phyloP scores from a whole-genome alignment of 352 stramenopile genomes.

The Globisporangium apiculatum region DNA sequence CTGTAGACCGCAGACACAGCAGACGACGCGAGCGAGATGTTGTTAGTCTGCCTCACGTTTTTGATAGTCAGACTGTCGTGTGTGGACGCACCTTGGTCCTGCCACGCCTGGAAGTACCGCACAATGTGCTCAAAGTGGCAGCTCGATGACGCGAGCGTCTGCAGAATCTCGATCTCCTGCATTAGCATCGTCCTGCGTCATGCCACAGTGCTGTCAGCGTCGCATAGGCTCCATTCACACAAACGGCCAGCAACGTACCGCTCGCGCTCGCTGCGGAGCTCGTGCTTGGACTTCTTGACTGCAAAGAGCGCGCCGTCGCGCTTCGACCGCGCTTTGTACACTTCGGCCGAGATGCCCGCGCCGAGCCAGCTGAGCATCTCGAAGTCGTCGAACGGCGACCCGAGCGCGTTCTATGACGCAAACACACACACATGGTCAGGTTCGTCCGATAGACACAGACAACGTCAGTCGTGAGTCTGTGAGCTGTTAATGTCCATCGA shows the following conservation, averaged over 20 bases:
- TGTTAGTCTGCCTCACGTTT: too few relatives aligned
- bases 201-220: not conserved
- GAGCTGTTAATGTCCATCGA: too few relatives aligned
- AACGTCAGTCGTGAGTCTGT: not conserved
- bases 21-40: not conserved
- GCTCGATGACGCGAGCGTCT: constrained; percentile 28
- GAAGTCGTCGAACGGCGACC: constrained; percentile 38
- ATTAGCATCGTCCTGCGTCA: constrained; percentile 39
- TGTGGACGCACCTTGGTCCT: constrained; percentile 67
- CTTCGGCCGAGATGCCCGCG: constrained; percentile 60
- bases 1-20: constrained; percentile 14
- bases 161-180: constrained; percentile 56
- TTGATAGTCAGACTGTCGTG: too few relatives aligned
- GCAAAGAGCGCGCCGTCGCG: constrained; percentile 37
- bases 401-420: constrained; percentile 7
- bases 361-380: constrained; percentile 58
- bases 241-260: constrained; percentile 23
- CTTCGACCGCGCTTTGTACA: constrained; percentile 48
- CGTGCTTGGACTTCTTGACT: constrained; percentile 78
- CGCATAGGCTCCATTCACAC: not conserved
- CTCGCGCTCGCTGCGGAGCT: constrained; percentile 69
- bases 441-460: not conserved
- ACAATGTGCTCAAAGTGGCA: constrained; percentile 83
- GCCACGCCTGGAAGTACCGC: constrained; percentile 93
- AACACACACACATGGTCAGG: not conserved